These are phyloP conservation scores for Cryptococcus wingfieldii DNA, from an alignment of 1,284 basidiomycete genomes.

Conservation along the genomic window DNA sequence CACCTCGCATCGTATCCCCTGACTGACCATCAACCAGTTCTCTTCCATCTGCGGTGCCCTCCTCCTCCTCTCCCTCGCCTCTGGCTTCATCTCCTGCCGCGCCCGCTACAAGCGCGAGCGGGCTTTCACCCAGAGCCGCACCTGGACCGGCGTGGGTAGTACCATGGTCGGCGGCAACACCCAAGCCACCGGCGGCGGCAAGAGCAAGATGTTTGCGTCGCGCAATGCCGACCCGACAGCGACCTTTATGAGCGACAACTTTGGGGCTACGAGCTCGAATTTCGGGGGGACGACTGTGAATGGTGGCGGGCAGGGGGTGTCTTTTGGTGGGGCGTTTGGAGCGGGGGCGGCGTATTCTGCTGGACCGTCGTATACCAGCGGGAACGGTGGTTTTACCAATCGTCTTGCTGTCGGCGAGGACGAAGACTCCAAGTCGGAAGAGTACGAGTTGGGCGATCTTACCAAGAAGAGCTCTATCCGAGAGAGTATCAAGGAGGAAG, in stretches of 20 bases:
- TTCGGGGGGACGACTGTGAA: slow-evolving; percentile 12
- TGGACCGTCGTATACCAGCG: no score
- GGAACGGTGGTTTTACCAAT: slow-evolving; percentile 22
- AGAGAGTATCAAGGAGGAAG: background rate
- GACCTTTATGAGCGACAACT: slow-evolving; percentile 16
- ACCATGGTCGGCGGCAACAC: slow-evolving; percentile 8
- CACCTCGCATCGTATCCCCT: background rate
- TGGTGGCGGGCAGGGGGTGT: background rate
- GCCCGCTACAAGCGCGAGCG: slow-evolving; percentile 19
- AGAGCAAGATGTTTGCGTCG: slow-evolving; percentile 9
- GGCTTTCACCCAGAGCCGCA: slow-evolving; percentile 18
- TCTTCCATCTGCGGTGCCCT: slow-evolving; percentile 31
- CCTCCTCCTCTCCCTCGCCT: slow-evolving; percentile 18
- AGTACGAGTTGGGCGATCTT: slow-evolving; percentile 23
- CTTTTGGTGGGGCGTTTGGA: background rate
- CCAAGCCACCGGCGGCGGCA: background rate
- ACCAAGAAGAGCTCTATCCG: background rate
- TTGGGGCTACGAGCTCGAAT: slow-evolving; percentile 14
- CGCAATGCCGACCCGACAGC: slow-evolving; percentile 3
- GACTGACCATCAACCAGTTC: slow-evolving; percentile 17
- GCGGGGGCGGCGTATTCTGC: background rate
- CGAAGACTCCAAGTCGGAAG: slow-evolving; percentile 17
- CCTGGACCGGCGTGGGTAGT: slow-evolving; percentile 29
- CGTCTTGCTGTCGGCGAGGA: background rate
- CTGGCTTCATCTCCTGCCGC: slow-evolving; percentile 27